Percentiles rank a stretch among this genome's conserved stretches.
Evolutionary conservation across 176 grass and related monocot genomes (phyloP).

Genomic region (Zea luxurians): DNA sequence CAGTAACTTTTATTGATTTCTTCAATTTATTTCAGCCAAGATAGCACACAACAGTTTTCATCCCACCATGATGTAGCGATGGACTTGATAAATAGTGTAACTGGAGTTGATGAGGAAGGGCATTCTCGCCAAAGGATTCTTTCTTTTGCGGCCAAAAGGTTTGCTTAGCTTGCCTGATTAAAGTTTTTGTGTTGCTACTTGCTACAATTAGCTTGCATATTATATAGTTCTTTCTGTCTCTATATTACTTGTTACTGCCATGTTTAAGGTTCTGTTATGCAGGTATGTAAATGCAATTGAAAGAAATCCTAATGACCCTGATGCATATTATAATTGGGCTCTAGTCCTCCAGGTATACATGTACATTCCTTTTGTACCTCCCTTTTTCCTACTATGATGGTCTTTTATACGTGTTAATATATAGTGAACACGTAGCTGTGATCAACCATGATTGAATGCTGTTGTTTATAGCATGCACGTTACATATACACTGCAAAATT

Average conservation of each 20-base stretch:
- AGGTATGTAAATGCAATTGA: slow-evolving; percentile 96
- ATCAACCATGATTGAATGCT: slow-evolving; percentile 19
- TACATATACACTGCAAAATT: slow-evolving; percentile 17
- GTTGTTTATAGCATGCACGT: slow-evolving; percentile 10
- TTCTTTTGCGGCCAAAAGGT: slow-evolving; percentile 99
- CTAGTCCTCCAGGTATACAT: slow-evolving; percentile 89
- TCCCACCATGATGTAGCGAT: slow-evolving; percentile 79
- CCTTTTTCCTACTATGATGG: neutral
- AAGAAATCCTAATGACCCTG: slow-evolving; percentile 91
- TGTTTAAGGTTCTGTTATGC: slow-evolving; percentile 34
- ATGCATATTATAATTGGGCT: slow-evolving; percentile 99
- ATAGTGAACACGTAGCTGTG: slow-evolving; percentile 21
- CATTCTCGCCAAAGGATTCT: slow-evolving; percentile 95
- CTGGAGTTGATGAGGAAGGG: slow-evolving; percentile 92
- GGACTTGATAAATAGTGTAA: slow-evolving; percentile 96
- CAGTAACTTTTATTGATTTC: slow-evolving; percentile 20
- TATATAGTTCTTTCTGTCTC: neutral
- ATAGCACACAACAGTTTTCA: slow-evolving; percentile 56
- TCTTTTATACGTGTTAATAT: slow-evolving; percentile 6
- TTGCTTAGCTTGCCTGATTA: slow-evolving; percentile 23
- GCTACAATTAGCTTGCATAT: slow-evolving; percentile 10
- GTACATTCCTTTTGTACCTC: slow-evolving; percentile 19
- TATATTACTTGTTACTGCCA: slow-evolving; percentile 18
- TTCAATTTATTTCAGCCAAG: slow-evolving; percentile 59
- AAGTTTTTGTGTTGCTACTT: slow-evolving; percentile 8